Evolutionary conservation across 2,329 filamentous ascomycete genomes (phyloP), one percentile per base, ranked within the genome.

Genomic region (Penicillium fuscoglaucum): DNA sequence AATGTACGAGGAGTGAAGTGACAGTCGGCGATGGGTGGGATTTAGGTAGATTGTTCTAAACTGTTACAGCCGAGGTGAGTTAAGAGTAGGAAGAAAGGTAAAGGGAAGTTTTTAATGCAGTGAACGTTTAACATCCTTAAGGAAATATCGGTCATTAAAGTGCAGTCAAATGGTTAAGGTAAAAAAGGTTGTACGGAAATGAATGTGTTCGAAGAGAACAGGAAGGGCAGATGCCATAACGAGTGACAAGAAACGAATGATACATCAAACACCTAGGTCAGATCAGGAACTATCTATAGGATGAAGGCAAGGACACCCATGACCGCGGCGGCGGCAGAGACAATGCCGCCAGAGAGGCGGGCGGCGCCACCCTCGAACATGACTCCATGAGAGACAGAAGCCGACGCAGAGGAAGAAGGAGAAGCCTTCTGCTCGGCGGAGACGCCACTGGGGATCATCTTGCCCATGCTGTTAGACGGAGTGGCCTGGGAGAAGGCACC

Each of bases 391-490:
- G 61, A 66, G 9, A 29, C 68, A 61, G 39, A 70, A 2, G 59
- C 41, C 58, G 65, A 80, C 68, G 63, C 79, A 67, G 39, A 77
- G 70, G 47, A 74, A 69, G 55, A 77, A 65, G 24, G 74, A 67
- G 8, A 77, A 77, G 31, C 74, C 3, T 31, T 24, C 4, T 52
- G n/a, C 26, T 51, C 13, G 24, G 40, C 39, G 6, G 15, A 26
- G n/a, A 77, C 78, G 53, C 80, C 79, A 46, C 72, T 74, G 29
- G 80, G 81, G 19, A 80, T 21, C 33, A 41, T 47, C 13, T 47
- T 33, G 13, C 51, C 55, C 17, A 39, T 26, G 47, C 59, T 68
- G 6, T 52, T 60, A 1, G 68, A 73, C 28, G 72, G 70, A 1
- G 72, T 67, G 4, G 68, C 60, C 70, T 63, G 58, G 63, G 67